Base-by-base conservation (phyloP, 768 basidiomycete species). In the Sarcodon aspratus region DNA sequence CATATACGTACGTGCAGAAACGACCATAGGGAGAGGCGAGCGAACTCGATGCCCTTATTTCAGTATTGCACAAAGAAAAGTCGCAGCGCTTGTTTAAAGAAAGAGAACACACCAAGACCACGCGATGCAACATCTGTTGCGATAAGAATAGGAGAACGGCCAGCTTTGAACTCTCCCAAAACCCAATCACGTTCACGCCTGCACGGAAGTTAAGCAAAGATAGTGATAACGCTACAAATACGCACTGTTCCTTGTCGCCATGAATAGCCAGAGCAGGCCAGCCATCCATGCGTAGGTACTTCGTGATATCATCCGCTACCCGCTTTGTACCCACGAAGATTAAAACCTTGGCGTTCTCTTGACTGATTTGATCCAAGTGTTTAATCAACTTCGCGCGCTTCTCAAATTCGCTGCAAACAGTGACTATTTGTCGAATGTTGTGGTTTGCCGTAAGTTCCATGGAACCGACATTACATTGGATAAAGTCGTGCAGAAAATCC, bases 241-340 rank as follows among this genome's bases (percentile, higher is more conserved):
- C 86, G 57, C 63, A 94, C 88, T 96, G 92, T 72, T 93, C 93
- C 69, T 99, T 99, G 73, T 99, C 96, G 59, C 96, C 96, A 62
- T 99, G 96, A 60, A 99, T 99, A 48, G 96, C 95, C 35, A 99
- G 73, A 11, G 96, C 96, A n/a, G 96, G 96, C 96, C 96, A 99
- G 11, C 96, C 96, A 60, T 99, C 96, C 73, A 89, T 86, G 50
- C 96, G 85, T 50, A 99, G 74, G 60, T 92, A 94, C 68, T 97
- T 98, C 15, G 96, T 99, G 59, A 99, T 86, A 54, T 99, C 96
- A 65, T 99, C 96, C 46, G 96, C 96, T 50, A 95, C 90, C 44
- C 95, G 79, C 70, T 98, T 99, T 21, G 96, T 99, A 15, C 83
- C 93, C 52, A 97, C 93, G 64, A 99, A 99, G 61, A 99, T 99